Conservation (phyloP, 495 filamentous ascomycete genomes). For the Elaphomyces granulatus region DNA sequence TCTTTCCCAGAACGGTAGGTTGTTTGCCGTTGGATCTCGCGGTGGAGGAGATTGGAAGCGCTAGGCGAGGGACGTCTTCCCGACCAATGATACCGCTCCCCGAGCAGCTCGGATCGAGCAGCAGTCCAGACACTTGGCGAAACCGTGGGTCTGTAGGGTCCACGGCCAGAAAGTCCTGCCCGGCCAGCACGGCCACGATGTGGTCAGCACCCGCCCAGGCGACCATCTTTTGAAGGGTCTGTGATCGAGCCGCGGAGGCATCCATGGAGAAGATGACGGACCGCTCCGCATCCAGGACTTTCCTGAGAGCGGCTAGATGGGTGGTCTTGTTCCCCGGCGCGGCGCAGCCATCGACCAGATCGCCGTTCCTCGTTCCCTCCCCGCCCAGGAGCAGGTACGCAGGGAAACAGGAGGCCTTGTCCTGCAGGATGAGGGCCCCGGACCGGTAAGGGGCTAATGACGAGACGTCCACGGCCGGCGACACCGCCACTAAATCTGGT, state of each 20-base stretch:
- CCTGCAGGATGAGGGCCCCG: slow-evolving; percentile 78
- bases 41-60: slow-evolving; percentile 23
- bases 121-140: slow-evolving; percentile 49
- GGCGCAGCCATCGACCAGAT: slow-evolving; percentile 78
- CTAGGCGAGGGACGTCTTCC: slow-evolving; percentile 53
- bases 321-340: slow-evolving; percentile 97
- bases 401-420: slow-evolving; percentile 94
- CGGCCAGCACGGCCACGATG: slow-evolving; percentile 48
- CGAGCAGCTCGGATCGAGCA: slow-evolving; percentile 88
- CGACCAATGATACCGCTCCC: slow-evolving; percentile 88
- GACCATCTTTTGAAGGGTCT: slow-evolving; percentile 72
- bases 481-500: slow-evolving; percentile 67
- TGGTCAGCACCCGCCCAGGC: slow-evolving; percentile 51
- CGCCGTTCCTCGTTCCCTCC: slow-evolving; percentile 33
- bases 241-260: slow-evolving; percentile 38
- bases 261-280: slow-evolving; percentile 29
- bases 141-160: slow-evolving; percentile 43
- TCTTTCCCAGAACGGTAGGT: slow-evolving; percentile 20
- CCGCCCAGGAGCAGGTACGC: slow-evolving; percentile 59
- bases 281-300: slow-evolving; percentile 4
- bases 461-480: slow-evolving; percentile 49
- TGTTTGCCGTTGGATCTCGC: not conserved
- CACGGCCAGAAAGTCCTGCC: slow-evolving; percentile 65
- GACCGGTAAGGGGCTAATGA: slow-evolving; percentile 53
- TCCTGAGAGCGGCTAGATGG: slow-evolving; percentile 60